Conservation (phyloP, 208 protist genomes). For the Leishmania gerbilli region DNA sequence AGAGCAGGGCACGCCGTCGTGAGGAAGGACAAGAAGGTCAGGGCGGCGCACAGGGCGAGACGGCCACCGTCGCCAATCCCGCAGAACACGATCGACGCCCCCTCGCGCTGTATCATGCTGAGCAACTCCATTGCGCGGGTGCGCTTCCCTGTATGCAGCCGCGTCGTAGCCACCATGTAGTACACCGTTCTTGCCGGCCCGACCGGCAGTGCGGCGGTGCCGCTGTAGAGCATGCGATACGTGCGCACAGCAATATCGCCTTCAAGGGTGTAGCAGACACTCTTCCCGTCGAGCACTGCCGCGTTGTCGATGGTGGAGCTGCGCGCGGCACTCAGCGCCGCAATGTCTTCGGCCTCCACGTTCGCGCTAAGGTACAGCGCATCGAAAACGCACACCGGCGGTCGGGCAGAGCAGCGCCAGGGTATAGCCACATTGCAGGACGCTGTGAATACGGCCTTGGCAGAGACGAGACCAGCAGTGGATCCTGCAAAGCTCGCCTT, state of each 20-base stretch:
- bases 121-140: constrained; percentile 26
- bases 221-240: constrained; percentile 3
- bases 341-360: not conserved
- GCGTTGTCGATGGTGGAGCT: not conserved
- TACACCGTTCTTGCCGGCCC: constrained; percentile 11
- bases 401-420: constrained; percentile 32
- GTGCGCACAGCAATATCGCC: constrained; percentile 17
- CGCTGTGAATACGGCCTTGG: constrained; percentile 30
- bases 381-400: constrained; percentile 53
- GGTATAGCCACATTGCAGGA: constrained; percentile 27
- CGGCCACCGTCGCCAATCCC: constrained; percentile 49
- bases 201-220: not conserved
- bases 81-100: constrained; percentile 52
- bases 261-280: constrained; percentile 1
- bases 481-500: constrained; percentile 24
- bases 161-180: constrained; percentile 22
- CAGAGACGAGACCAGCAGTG: constrained; percentile 29
- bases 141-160: constrained; percentile 16
- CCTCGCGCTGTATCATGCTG: constrained; percentile 29
- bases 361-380: constrained; percentile 43
- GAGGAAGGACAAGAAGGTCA: constrained; percentile 42
- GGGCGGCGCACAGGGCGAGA: constrained; percentile 37
- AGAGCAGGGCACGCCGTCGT: constrained; percentile 15
- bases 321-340: constrained; percentile 5
- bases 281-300: not conserved